Base-by-base conservation (phyloP, 495 filamentous ascomycete species). In the Hypoxylon subgilvum region DNA sequence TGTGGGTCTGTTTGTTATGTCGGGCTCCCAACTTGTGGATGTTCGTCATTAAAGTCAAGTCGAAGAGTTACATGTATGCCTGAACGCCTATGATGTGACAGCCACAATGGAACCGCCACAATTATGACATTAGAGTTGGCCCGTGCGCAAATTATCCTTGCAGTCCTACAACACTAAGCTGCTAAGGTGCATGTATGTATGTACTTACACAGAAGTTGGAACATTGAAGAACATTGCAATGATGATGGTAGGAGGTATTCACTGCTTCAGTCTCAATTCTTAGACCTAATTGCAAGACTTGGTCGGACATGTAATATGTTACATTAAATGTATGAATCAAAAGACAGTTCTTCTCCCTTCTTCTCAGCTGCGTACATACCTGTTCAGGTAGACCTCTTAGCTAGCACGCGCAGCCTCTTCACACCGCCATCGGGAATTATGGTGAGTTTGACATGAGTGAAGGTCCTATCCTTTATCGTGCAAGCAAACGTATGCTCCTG, bases 341-440 rank as follows among this genome's bases (percentile, higher is more conserved):
- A 53, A 35, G 10, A 18, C 25, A 4, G 36, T 17, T 30, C 27
- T 27, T 19, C n/a, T 48, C 14, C 23, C 22, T 30, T 47, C n/a
- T 31, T 16, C 27, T 9, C n/a, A 10, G 17, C 19, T 7, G n/a
- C n/a, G n/a, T n/a, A n/a, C n/a, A n/a, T n/a, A n/a, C 16, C 27
- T 49, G 8, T n/a, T 74, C 58, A 76, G 16, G 74, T 61, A 14
- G 72, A 75, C 63, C 88, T 82, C 68, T 83, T 86, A 3, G 88
- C 90, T 71, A 90, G 87, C 9, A 95, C 86, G 44, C 91, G 82
- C 53, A 96, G 81, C 39, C 92, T 77, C 82, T 96, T 96, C 22
- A 96, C 88, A 1, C 92, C 92, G 32, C 92, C 92, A 70, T 97
- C 92, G 4, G 92, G 92, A 56, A 96, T 87, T 47, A 97, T 94